These are phyloP conservation scores for Aureobasidium uvarum DNA, from an alignment of 2,329 filamentous ascomycete genomes.

Conservation along the genomic window DNA sequence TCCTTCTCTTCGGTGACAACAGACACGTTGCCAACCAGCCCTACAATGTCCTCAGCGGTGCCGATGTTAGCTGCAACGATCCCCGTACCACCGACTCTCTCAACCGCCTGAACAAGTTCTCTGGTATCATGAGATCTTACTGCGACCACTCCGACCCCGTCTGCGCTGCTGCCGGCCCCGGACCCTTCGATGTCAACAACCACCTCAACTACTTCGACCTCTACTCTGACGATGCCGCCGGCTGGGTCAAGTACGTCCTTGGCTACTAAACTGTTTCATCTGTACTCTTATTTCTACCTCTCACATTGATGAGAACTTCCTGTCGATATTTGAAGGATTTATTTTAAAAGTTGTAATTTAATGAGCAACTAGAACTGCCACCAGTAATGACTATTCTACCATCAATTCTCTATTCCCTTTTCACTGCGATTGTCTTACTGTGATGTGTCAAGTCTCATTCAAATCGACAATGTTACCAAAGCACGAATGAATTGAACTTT, in stretches of 20 bases:
- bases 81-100: conserved; percentile 35
- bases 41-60: conserved; percentile 35
- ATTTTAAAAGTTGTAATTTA: conserved; percentile 13
- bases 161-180: conserved; percentile 29
- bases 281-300: background rate
- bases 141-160: conserved; percentile 43
- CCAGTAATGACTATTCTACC: conserved; percentile 3
- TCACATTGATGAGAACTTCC: conserved; percentile 3
- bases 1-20: conserved; percentile 35
- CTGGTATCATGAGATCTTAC: conserved; percentile 36
- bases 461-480: background rate
- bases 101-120: conserved; percentile 28
- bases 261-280: conserved; percentile 7
- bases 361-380: background rate
- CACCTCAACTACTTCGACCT: conserved; percentile 45
- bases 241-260: conserved; percentile 31
- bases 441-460: background rate
- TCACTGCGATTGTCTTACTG: background rate
- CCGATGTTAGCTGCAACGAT: conserved; percentile 32
- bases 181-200: conserved; percentile 37
- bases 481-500: background rate
- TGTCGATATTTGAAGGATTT: background rate
- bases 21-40: conserved; percentile 35
- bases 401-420: background rate
- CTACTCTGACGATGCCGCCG: conserved; percentile 34